Conservation (phyloP, 2,329 filamentous ascomycete species). For the Colletotrichum plurivorum region DNA sequence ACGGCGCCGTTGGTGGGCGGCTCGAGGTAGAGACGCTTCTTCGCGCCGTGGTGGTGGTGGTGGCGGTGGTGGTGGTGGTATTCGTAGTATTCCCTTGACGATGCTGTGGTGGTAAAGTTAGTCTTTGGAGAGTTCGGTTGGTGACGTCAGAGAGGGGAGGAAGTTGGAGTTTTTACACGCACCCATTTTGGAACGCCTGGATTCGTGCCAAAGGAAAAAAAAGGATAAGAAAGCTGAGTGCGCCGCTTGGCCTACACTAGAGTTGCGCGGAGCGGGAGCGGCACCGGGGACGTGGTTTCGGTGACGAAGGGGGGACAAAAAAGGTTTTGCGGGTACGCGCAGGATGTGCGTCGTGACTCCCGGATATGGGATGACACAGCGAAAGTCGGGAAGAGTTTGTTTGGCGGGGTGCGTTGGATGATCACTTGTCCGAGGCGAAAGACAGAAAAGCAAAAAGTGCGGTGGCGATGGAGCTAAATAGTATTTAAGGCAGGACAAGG, state of each 20-base stretch:
- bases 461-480: constrained; percentile 26
- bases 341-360: constrained; percentile 2
- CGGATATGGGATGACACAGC: constrained; percentile 17
- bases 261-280: not conserved
- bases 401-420: constrained; percentile 13
- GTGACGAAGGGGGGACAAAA: not conserved
- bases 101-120: constrained; percentile 22
- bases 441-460: constrained; percentile 11
- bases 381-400: constrained; percentile 5
- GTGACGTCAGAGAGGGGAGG: constrained; percentile 2
- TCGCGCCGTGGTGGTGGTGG: constrained; percentile 49
- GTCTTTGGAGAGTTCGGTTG: not conserved
- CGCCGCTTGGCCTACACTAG: constrained; percentile 32
- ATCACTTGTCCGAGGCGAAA: constrained; percentile 9
- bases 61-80: constrained; percentile 43
- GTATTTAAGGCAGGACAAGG: constrained; percentile 3
- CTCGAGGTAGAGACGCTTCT: constrained; percentile 60
- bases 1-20: constrained; percentile 56
- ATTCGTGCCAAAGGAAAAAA: constrained; percentile 14
- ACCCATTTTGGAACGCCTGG: constrained; percentile 40
- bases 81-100: constrained; percentile 39
- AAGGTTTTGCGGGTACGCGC: constrained; percentile 16
- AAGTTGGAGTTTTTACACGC: constrained; percentile 18
- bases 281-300: not conserved
- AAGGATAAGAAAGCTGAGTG: constrained; percentile 6